A percentile compares a stretch with the other conserved stretches of the same genome.
Conservation (phyloP, 1,284 basidiomycete genomes). For the Apiotrichum domesticum region DNA sequence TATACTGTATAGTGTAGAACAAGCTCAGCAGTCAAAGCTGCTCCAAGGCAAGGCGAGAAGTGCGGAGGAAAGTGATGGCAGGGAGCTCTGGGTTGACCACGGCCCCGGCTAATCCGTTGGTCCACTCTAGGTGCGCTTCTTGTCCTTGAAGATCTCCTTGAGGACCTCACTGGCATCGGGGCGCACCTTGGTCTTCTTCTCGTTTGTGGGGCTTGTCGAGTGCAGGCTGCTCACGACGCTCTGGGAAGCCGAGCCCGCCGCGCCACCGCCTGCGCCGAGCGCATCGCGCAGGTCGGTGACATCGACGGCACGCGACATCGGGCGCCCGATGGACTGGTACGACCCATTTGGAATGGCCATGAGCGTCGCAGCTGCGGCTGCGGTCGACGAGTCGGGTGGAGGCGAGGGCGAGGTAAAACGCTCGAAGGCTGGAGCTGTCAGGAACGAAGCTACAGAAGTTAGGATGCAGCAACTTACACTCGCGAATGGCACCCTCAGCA, state of each 20-base stretch:
- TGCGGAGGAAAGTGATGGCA: too few relatives aligned
- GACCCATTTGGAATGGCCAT: constrained; percentile 86
- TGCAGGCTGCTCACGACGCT: not conserved
- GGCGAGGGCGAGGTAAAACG: constrained; percentile 4
- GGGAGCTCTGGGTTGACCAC: too few relatives aligned
- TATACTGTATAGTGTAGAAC: too few relatives aligned
- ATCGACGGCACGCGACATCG: constrained; percentile 58
- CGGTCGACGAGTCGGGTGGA: not conserved
- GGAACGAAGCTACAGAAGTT: constrained; percentile 26
- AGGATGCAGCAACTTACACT: constrained; percentile 52
- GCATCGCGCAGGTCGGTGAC: constrained; percentile 80
- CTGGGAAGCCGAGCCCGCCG: not conserved
- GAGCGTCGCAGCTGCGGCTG: constrained; percentile 37
- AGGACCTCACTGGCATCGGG: constrained; percentile 36
- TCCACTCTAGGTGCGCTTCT: constrained; percentile 13
- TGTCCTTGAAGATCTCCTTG: constrained; percentile 46
- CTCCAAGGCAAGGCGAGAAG: too few relatives aligned
- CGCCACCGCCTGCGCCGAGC: constrained; percentile 38
- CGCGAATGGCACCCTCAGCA: constrained; percentile 63
- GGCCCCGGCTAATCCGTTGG: not conserved
- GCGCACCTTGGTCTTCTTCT: constrained; percentile 1
- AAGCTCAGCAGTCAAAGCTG: too few relatives aligned
- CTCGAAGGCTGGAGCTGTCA: constrained; percentile 2
- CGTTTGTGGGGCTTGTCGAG: not conserved
- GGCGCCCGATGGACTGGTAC: constrained; percentile 67